phyloP scores from a whole-genome alignment of 495 filamentous ascomycete species.

The Extremus antarcticus region DNA sequence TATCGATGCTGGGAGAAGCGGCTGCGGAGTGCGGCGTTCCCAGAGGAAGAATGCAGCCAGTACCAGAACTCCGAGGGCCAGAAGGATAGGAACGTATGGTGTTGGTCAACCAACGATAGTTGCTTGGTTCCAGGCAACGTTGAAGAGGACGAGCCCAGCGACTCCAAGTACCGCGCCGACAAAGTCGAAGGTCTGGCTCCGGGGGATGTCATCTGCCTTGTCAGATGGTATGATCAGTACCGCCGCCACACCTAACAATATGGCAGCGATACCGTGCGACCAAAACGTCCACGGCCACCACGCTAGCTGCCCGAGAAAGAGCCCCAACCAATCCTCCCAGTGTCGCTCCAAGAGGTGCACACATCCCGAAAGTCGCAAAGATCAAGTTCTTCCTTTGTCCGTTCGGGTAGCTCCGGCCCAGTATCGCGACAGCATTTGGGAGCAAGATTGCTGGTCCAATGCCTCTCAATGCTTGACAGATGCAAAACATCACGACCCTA shows the following conservation, averaged over 20 bases:
- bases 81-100: conserved; percentile 28
- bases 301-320: conserved; percentile 39
- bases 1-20: conserved; percentile 42
- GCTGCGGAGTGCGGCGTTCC: conserved; percentile 39
- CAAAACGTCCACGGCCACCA: conserved; percentile 62
- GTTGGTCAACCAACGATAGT: conserved; percentile 46
- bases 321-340: conserved; percentile 40
- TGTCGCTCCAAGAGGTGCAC: conserved; percentile 44
- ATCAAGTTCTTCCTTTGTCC: conserved; percentile 48
- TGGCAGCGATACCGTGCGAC: conserved; percentile 38
- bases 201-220: not conserved
- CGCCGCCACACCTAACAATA: conserved; percentile 31
- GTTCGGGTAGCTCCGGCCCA: conserved; percentile 41
- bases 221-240: conserved; percentile 38
- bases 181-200: conserved; percentile 36
- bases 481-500: conserved; percentile 23
- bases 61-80: conserved; percentile 37
- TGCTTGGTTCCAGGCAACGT: conserved; percentile 40
- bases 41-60: conserved; percentile 42
- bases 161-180: conserved; percentile 43
- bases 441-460: conserved; percentile 27
- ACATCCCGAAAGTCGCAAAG: conserved; percentile 47
- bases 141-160: conserved; percentile 43
- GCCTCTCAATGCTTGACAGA: conserved; percentile 24
- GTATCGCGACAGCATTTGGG: conserved; percentile 25